phyloP scores from a whole-genome alignment of 257 asterid genomes.

The Verbascum thapsus region DNA sequence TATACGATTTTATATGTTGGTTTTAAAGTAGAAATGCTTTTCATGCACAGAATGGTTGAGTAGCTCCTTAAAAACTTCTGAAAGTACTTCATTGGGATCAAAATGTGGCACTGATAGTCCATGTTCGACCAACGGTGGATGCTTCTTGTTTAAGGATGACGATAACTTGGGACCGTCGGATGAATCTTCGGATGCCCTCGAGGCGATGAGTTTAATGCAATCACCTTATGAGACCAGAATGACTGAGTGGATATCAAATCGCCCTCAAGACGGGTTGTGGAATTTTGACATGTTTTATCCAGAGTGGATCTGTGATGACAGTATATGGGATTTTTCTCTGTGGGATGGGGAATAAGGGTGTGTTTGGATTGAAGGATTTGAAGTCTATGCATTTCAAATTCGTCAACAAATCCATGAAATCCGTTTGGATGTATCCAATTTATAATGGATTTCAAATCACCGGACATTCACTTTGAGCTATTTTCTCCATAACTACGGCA shows the following conservation, averaged over 20 bases:
- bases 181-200: conserved; percentile 16
- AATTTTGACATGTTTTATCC: background rate
- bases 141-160: conserved; percentile 18
- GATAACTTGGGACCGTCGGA: background rate
- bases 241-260: conserved; percentile 37
- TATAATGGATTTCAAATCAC: no score
- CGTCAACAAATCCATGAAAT: no score
- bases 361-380: no score
- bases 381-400: no score
- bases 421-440: no score
- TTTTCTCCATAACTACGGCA: no score
- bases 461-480: no score
- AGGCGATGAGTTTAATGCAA: background rate
- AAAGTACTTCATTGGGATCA: conserved; percentile 11
- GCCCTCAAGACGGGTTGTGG: conserved; percentile 18
- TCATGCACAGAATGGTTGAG: conserved; percentile 28
- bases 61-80: conserved; percentile 3
- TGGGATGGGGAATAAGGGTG: conserved; percentile 41
- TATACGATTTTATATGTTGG: background rate
- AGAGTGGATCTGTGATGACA: conserved; percentile 28
- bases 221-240: conserved; percentile 43
- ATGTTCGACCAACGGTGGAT: conserved; percentile 20
- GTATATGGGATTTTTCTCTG: conserved; percentile 33
- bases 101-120: conserved; percentile 29
- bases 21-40: background rate